phyloP scores from a whole-genome alignment of 208 protist genomes.

The Trypanosoma avium region DNA sequence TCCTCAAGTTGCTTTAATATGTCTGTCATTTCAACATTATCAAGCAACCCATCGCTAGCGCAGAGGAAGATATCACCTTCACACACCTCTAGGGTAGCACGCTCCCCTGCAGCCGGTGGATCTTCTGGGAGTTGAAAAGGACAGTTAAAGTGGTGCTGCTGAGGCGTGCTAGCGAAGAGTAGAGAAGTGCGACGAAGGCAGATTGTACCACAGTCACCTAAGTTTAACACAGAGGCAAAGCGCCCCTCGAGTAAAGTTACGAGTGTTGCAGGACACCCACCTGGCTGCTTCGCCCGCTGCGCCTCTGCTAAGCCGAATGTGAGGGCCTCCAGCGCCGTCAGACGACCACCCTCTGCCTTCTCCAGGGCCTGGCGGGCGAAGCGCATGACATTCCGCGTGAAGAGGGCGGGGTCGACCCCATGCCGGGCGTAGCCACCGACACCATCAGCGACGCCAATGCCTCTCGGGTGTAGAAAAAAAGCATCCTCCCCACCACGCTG shows the following conservation, averaged over 20 bases:
- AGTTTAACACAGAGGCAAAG: slow-evolving; percentile 76
- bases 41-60: slow-evolving; percentile 79
- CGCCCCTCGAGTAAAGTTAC: slow-evolving; percentile 59
- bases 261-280: slow-evolving; percentile 71
- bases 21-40: slow-evolving; percentile 75
- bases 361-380: slow-evolving; percentile 52
- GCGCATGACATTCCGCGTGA: slow-evolving; percentile 80
- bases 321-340: slow-evolving; percentile 62
- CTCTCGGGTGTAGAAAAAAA: slow-evolving; percentile 70
- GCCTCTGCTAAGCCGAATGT: slow-evolving; percentile 51
- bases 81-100: slow-evolving; percentile 53
- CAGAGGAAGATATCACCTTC: slow-evolving; percentile 76
- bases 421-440: slow-evolving; percentile 77
- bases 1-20: slow-evolving; percentile 50
- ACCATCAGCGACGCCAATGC: slow-evolving; percentile 82
- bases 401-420: slow-evolving; percentile 75
- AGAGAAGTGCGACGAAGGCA: slow-evolving; percentile 61
- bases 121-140: slow-evolving; percentile 83
- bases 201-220: slow-evolving; percentile 83
- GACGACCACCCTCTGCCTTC: slow-evolving; percentile 13
- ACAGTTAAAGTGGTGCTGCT: slow-evolving; percentile 90
- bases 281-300: slow-evolving; percentile 41
- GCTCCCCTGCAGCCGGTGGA: slow-evolving; percentile 60
- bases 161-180: slow-evolving; percentile 59
- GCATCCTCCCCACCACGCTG: slow-evolving; percentile 83